phyloP scores from a whole-genome alignment of 331 rosid genomes.

The Malus hybrid region DNA sequence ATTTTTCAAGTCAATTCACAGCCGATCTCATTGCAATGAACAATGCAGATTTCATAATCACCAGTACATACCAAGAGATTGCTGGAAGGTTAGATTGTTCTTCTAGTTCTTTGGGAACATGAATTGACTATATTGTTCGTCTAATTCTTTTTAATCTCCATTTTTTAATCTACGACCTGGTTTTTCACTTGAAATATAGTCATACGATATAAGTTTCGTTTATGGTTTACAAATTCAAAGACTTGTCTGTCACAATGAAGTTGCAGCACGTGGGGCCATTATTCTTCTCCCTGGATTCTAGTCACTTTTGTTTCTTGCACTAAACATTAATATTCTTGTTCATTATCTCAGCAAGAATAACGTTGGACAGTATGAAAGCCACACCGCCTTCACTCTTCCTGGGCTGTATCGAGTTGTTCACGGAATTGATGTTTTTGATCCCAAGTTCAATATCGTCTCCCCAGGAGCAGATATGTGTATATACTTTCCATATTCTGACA shows the following conservation, averaged over 20 bases:
- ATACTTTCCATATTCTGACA: slow-evolving; percentile 29
- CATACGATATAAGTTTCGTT: background rate
- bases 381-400: too few species aligned
- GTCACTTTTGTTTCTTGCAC: background rate
- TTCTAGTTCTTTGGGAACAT: background rate
- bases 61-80: slow-evolving; percentile 46
- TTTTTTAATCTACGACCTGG: background rate
- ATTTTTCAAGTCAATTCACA: slow-evolving; percentile 44
- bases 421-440: too few species aligned
- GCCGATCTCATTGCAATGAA: slow-evolving; percentile 43
- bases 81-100: slow-evolving; percentile 23
- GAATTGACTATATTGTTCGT: background rate
- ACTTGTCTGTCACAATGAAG: background rate
- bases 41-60: slow-evolving; percentile 38
- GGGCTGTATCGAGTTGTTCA: too few species aligned
- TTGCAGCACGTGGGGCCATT: background rate
- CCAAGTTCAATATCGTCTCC: background rate
- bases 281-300: background rate
- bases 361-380: background rate
- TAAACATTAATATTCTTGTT: background rate
- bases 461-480: slow-evolving; percentile 34
- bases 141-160: background rate
- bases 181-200: background rate
- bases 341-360: slow-evolving; percentile 27
- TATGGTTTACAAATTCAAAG: background rate